Evolutionary conservation across 805 yeast species (phyloP), one percentile per base, ranked within the genome.

Genomic region (Kockiozyma suomiensis): DNA sequence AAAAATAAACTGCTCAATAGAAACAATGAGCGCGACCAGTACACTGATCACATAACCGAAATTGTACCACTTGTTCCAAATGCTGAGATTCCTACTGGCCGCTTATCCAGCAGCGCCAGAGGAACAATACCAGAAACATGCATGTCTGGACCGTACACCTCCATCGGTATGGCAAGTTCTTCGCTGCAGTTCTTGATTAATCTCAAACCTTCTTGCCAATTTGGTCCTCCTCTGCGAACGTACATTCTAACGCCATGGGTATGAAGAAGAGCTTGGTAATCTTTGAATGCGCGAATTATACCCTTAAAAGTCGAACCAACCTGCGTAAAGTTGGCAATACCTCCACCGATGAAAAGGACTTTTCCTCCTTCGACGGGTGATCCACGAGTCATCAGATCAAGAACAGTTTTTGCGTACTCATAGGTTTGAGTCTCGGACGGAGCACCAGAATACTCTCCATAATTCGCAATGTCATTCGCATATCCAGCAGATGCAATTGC

Each of bases 71-170:
- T 37, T 13, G 59, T 19, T 49, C 80, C 80, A 65, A 77, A 77
- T 15, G 78, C 78, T 64, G 65, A 59, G 50, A 76, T 72, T 33
- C 72, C 72, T 69, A 69, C 72, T 42, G 79, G 78, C 19, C 75
- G 72, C 74, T 76, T 77, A 63, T 74, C 75, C 42, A 62, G 65
- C 49, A 77, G 71, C 23, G 79, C 81, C 50, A 77, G 66, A 33
- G 81, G 81, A 15, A 77, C 81, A 54, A 77, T 78, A 32, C 81
- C 81, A 32, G 77, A 72, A 28, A 77, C 81, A 66, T 77, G 81
- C 81, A 78, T 78, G 60, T 78, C 81, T n/a, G 81, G 81, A n/a
- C 81, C 81, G 66, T 73, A 77, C 59, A 78, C 75, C 70, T 77
- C 80, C 81, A 77, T 78, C 38, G 78, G 78, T 61, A 77, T 67